Percentiles rank a stretch among this genome's conserved stretches.
Evolutionary conservation across 2,329 filamentous ascomycete species (phyloP).

Genomic region (Tolypocladium sp.): DNA sequence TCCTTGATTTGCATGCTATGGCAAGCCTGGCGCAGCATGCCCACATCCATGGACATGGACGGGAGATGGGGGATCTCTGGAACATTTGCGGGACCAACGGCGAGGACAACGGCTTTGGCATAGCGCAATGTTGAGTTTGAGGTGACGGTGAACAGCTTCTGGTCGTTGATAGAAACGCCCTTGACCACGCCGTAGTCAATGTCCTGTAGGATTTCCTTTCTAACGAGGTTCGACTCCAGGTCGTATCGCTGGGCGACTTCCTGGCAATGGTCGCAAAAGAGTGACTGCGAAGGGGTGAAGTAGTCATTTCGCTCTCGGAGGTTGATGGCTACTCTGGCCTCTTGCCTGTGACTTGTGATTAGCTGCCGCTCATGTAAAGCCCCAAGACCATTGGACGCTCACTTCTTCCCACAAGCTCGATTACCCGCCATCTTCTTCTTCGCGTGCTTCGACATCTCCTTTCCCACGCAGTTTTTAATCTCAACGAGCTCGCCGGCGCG

Average conservation of each 20-base stretch:
- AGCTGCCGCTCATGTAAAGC: background rate
- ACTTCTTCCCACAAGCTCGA: constrained; percentile 31
- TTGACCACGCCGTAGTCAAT: constrained; percentile 48
- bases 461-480: constrained; percentile 66
- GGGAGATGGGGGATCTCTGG: constrained; percentile 37
- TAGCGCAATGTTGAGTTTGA: constrained; percentile 46
- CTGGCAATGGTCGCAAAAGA: constrained; percentile 55
- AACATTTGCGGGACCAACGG: constrained; percentile 58
- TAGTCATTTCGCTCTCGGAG: constrained; percentile 62
- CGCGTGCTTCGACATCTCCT: constrained; percentile 70
- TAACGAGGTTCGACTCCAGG: constrained; percentile 39
- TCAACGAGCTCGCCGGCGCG: constrained; percentile 58
- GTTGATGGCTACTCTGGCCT: constrained; percentile 46
- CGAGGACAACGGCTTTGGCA: constrained; percentile 56
- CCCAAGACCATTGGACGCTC: constrained; percentile 7
- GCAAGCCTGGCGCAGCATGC: constrained; percentile 33
- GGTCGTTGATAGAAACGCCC: constrained; percentile 31
- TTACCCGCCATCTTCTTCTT: constrained; percentile 49
- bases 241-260: constrained; percentile 47
- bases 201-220: constrained; percentile 49
- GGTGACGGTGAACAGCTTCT: constrained; percentile 55
- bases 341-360: constrained; percentile 21
- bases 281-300: constrained; percentile 51
- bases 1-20: constrained; percentile 56
- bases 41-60: constrained; percentile 16